Conservation (phyloP, 2,329 filamentous ascomycete species). For the Aureobasidium sp. region DNA sequence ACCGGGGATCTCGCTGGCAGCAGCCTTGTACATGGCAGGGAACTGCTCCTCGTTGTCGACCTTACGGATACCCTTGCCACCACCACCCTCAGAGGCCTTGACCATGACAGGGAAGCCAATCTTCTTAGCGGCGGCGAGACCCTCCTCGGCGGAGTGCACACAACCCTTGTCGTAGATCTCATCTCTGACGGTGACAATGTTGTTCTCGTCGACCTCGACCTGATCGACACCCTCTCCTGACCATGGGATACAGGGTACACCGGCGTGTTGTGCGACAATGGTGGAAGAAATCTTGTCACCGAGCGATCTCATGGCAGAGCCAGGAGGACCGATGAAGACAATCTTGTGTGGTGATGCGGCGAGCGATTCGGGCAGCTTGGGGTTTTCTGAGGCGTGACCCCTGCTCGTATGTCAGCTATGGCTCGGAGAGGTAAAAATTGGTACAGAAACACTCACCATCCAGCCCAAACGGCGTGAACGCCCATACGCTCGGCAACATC, state of each 20-base stretch:
- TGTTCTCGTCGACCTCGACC: slow-evolving; percentile 69
- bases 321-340: slow-evolving; percentile 95
- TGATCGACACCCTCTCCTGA: slow-evolving; percentile 85
- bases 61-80: slow-evolving; percentile 98
- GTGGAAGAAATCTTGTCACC: slow-evolving; percentile 99
- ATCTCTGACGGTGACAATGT: slow-evolving; percentile 87
- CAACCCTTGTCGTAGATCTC: slow-evolving; percentile 84
- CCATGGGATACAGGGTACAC: slow-evolving; percentile 98
- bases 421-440: not conserved
- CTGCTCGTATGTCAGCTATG: slow-evolving; percentile 37
- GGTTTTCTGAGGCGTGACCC: slow-evolving; percentile 98
- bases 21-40: slow-evolving; percentile 81
- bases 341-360: slow-evolving; percentile 97
- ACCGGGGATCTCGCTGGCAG: slow-evolving; percentile 93
- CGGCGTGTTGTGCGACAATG: slow-evolving; percentile 94
- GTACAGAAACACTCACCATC: slow-evolving; percentile 60
- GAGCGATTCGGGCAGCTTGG: slow-evolving; percentile 90
- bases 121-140: slow-evolving; percentile 72
- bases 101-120: slow-evolving; percentile 99
- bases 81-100: slow-evolving; percentile 98
- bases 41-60: slow-evolving; percentile 81
- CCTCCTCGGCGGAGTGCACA: slow-evolving; percentile 82
- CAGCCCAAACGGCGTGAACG: slow-evolving; percentile 97
- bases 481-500: slow-evolving; percentile 98
- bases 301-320: slow-evolving; percentile 96